These are phyloP conservation scores for Hylodesmum podocarpum DNA, from an alignment of 306 rosid species.

Conservation along the genomic window DNA sequence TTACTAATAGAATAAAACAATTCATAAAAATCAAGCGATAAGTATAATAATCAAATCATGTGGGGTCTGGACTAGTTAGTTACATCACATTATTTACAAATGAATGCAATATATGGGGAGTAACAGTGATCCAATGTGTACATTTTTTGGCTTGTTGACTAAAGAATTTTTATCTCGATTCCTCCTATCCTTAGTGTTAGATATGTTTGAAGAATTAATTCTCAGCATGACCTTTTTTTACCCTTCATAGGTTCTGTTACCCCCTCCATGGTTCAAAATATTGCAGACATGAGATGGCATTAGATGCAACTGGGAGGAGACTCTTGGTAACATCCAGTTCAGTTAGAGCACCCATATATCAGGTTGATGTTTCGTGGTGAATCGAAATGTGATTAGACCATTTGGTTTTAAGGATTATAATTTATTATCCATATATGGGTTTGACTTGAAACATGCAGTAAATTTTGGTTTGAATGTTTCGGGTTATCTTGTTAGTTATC, in stretches of 20 bases:
- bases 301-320: constrained; percentile 83
- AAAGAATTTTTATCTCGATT: background rate
- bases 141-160: background rate
- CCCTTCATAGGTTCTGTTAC: constrained; percentile 59
- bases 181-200: background rate
- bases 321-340: constrained; percentile 78
- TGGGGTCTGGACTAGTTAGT: background rate
- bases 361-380: constrained; percentile 52
- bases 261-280: constrained; percentile 54
- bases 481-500: background rate
- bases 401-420: background rate
- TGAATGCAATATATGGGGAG: background rate
- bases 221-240: background rate
- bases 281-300: constrained; percentile 90
- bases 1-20: background rate
- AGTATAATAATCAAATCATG: background rate
- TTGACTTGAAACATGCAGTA: background rate
- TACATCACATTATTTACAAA: background rate
- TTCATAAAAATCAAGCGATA: background rate
- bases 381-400: background rate
- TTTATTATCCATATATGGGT: background rate
- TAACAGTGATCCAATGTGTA: background rate
- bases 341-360: constrained; percentile 86
- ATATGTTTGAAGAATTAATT: constrained; percentile 10
- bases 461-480: background rate